Evolutionary conservation across 495 filamentous ascomycete genomes (phyloP).

Genomic region (Cercophora sp.): DNA sequence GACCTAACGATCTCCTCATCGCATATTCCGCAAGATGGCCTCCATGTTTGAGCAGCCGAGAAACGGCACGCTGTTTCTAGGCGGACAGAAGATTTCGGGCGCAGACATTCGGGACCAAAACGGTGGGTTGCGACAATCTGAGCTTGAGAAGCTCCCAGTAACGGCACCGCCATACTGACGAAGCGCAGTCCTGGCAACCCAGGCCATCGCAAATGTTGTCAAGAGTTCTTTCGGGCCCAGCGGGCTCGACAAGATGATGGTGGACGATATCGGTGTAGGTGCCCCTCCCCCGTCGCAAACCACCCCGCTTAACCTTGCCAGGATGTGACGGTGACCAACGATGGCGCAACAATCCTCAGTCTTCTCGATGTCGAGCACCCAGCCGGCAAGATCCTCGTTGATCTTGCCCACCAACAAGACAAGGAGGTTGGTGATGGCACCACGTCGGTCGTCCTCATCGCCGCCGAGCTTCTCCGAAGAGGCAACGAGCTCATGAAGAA

Average conservation of each 20-base stretch:
- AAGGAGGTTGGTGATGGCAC: conserved; percentile 98
- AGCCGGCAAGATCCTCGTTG: conserved; percentile 96
- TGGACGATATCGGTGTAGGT: conserved; percentile 94
- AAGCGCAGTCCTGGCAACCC: conserved; percentile 78
- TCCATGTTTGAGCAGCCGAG: conserved; percentile 85
- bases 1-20: not conserved
- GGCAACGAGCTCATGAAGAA: conserved; percentile 99
- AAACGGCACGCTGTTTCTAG: conserved; percentile 88
- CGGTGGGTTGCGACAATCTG: conserved; percentile 51
- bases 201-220: conserved; percentile 97
- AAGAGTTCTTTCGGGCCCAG: conserved; percentile 98
- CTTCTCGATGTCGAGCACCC: conserved; percentile 96
- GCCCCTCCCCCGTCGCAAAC: conserved; percentile 14
- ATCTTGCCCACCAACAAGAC: conserved; percentile 96
- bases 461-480: conserved; percentile 88
- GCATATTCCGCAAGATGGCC: conserved; percentile 56
- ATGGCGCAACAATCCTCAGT: conserved; percentile 93
- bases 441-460: conserved; percentile 95
- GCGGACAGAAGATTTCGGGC: conserved; percentile 91
- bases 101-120: conserved; percentile 95
- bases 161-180: too few species aligned
- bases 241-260: conserved; percentile 99
- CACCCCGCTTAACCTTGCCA: conserved; percentile 33
- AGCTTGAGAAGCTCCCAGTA: too few species aligned
- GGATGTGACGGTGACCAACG: conserved; percentile 99